Conservation (phyloP, 2,329 filamentous ascomycete genomes). For the Plectosphaerella cucumerina region DNA sequence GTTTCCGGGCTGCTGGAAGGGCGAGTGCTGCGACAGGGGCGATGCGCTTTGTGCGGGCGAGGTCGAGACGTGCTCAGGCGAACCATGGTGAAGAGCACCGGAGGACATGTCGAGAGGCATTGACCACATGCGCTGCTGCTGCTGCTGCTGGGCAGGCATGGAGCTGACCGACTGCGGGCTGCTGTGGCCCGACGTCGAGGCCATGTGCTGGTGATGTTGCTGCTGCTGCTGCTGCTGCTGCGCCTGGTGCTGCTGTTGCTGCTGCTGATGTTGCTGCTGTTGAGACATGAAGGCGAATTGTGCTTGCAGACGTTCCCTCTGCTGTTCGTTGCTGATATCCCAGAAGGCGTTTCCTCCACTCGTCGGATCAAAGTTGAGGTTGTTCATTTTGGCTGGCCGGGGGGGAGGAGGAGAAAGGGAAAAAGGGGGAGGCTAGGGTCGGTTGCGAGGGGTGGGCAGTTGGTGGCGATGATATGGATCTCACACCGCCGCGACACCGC, state of each 20-base stretch:
- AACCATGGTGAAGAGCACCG: slow-evolving; percentile 38
- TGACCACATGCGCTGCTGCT: slow-evolving; percentile 36
- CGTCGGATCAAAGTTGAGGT: slow-evolving; percentile 60
- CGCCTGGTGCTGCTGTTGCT: slow-evolving; percentile 43
- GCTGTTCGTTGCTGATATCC: neutral
- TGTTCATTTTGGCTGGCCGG: slow-evolving; percentile 36
- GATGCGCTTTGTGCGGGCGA: slow-evolving; percentile 41
- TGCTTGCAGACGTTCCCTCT: too few relatives aligned
- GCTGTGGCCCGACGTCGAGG: slow-evolving; percentile 12
- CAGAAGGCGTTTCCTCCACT: slow-evolving; percentile 14
- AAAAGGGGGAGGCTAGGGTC: neutral
- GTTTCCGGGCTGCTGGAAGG: slow-evolving; percentile 47
- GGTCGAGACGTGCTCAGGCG: slow-evolving; percentile 36
- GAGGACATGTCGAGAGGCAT: slow-evolving; percentile 49
- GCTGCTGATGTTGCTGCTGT: slow-evolving; percentile 39
- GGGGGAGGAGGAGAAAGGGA: slow-evolving; percentile 23
- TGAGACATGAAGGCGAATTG: too few relatives aligned
- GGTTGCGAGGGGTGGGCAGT: slow-evolving; percentile 8
- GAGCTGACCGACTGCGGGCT: slow-evolving; percentile 11
- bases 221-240: slow-evolving; percentile 23
- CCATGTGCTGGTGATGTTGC: slow-evolving; percentile 8
- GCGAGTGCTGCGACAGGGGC: slow-evolving; percentile 46
- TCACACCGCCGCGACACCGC: slow-evolving; percentile 36
- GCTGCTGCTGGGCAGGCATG: slow-evolving; percentile 24
- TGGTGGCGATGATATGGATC: slow-evolving; percentile 13